A percentile compares a stretch with the other conserved stretches of the same genome.
Conservation (phyloP, 768 basidiomycete species). For the Omphalotus guepiniiformis region DNA sequence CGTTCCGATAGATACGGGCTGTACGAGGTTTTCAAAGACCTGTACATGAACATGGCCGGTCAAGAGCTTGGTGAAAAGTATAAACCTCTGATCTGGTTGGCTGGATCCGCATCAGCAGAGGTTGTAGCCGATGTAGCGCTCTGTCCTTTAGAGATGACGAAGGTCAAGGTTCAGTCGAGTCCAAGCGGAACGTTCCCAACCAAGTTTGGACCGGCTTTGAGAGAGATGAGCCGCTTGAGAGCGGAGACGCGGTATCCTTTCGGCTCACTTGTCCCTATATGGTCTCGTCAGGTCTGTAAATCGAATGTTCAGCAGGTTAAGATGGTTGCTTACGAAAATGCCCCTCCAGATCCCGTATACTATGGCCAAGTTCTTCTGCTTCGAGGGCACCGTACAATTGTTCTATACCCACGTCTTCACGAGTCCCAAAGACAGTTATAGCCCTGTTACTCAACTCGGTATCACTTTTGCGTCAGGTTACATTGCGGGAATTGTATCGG, state of each 20-base stretch:
- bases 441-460: slow-evolving; percentile 80
- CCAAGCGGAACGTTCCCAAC: slow-evolving; percentile 72
- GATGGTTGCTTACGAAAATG: background rate
- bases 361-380: slow-evolving; percentile 99
- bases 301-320: background rate
- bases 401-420: slow-evolving; percentile 89
- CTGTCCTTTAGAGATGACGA: slow-evolving; percentile 91
- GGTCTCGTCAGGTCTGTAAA: slow-evolving; percentile 73
- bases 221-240: slow-evolving; percentile 63
- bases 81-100: slow-evolving; percentile 89
- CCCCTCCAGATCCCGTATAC: slow-evolving; percentile 93
- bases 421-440: slow-evolving; percentile 69
- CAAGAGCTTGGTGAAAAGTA: slow-evolving; percentile 75
- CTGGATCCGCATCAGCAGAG: slow-evolving; percentile 90
- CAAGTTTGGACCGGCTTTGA: slow-evolving; percentile 63
- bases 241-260: slow-evolving; percentile 79
- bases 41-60: slow-evolving; percentile 84
- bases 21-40: slow-evolving; percentile 94
- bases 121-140: slow-evolving; percentile 95
- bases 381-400: slow-evolving; percentile 79
- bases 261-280: slow-evolving; percentile 79
- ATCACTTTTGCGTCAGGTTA: slow-evolving; percentile 89
- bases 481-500: slow-evolving; percentile 92
- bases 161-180: slow-evolving; percentile 86
- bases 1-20: too few relatives aligned